Percentiles rank a stretch among this genome's conserved stretches.
Evolutionary conservation across 78 protist genomes (phyloP).

Genomic region (Trichosphaerium sp.): DNA sequence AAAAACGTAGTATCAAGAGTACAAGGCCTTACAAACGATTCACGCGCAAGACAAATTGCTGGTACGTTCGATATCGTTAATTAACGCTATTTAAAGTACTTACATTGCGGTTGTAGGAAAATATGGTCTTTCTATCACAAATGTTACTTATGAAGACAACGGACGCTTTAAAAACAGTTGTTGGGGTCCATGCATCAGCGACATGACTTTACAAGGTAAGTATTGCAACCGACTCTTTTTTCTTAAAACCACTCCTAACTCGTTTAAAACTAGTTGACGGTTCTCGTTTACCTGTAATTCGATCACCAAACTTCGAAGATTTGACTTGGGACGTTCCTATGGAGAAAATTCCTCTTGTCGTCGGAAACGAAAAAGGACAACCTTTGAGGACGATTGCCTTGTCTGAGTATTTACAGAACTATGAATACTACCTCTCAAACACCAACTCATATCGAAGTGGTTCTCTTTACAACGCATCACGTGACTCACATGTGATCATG

Average conservation of each 20-base stretch:
- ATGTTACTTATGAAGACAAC: neutral
- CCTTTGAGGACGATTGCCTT: neutral
- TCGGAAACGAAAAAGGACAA: neutral
- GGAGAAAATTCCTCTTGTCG: constrained; percentile 3
- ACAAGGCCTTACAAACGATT: no score
- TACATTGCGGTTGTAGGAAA: no score
- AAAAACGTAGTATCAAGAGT: no score
- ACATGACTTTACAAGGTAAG: neutral
- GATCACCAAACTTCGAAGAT: constrained; percentile 1
- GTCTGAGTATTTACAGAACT: no score
- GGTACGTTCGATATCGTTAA: no score
- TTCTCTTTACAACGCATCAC: no score
- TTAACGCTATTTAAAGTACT: no score
- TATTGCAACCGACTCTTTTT: neutral
- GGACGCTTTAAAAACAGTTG: neutral
- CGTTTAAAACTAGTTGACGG: neutral
- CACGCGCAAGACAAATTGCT: no score
- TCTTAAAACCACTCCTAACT: neutral
- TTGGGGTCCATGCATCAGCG: neutral
- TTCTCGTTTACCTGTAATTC: no score
- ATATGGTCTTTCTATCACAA: no score
- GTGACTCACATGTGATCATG: neutral
- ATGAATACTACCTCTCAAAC: no score
- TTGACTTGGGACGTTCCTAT: constrained; percentile 5
- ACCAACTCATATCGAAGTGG: no score